Evolutionary conservation across 2,329 filamentous ascomycete genomes (phyloP), one percentile per base, ranked within the genome.

Genomic region (Beauveria scarabaeidicola): DNA sequence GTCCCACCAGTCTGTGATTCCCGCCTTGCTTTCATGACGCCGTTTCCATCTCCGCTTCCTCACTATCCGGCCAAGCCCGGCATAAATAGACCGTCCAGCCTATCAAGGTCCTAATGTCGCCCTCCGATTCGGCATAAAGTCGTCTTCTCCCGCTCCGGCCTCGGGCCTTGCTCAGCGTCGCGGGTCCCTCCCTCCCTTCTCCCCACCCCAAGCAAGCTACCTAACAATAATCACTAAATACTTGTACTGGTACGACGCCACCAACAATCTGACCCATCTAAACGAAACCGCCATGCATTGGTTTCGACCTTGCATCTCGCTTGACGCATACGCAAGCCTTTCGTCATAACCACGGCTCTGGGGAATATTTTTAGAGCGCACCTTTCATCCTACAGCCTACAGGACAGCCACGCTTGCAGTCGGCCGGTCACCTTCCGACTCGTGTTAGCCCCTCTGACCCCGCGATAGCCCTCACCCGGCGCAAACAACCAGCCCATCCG

Each of bases 391-490:
- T 15, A 23, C 2, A 27, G 4, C 17, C 11, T 15, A 23, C 2
- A 27, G 4, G 10, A 8, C 1, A 21, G 19, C 40, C 40, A 9
- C 43, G 13, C n/a, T 17, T 17, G 7, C 53, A 38, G 25, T 29
- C 8, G 29, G 3, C n/a, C 7, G 15, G 2, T 7, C 17, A 2
- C 9, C 23, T 29, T 10, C 5, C 17, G 29, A 21, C 19, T 40
- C 23, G 23, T 15, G 17, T 27, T 56, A 19, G n/a, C 53, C 53
- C 53, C 53, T 56, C 53, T 32, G 25, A 52, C 57, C 57, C 57
- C 50, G 57, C 57, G 57, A 59, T 59, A 40, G n/a, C 23, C 13
- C 13, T 52, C 55, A 29, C 15, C 44, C 19, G 21, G 23, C 25
- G 15, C 47, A n/a, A n/a, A 21, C 7, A 13, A 5, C 19, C 29